Percentiles rank a stretch among this genome's conserved stretches.
These are phyloP conservation scores for Phaffia tasmanica DNA, from an alignment of 768 basidiomycete genomes.

Conservation along the genomic window DNA sequence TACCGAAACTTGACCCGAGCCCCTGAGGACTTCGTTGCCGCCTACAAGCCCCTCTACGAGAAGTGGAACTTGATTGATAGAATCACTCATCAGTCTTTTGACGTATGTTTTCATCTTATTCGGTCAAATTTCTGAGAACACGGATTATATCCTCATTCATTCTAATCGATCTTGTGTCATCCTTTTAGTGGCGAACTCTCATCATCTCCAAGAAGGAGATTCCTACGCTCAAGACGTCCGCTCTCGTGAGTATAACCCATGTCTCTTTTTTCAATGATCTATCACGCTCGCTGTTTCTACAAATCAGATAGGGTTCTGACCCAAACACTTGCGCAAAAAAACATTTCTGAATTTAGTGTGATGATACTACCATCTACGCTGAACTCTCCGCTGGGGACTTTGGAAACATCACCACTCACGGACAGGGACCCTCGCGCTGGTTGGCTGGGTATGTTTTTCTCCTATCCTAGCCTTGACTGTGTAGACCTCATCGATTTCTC, in stretches of 20 bases:
- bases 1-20: conserved; percentile 31
- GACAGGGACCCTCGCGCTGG: conserved; percentile 51
- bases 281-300: too few species aligned
- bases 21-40: conserved; percentile 33
- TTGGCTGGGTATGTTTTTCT: conserved; percentile 42
- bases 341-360: conserved; percentile 28
- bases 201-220: conserved; percentile 45
- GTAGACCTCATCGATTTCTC: background rate
- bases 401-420: conserved; percentile 34
- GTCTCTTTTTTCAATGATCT: conserved; percentile 33
- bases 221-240: conserved; percentile 49
- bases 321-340: too few species aligned
- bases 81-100: conserved; percentile 42
- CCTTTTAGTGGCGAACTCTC: conserved; percentile 60
- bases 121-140: background rate
- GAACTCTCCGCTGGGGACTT: conserved; percentile 12
- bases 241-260: conserved; percentile 45
- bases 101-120: conserved; percentile 3
- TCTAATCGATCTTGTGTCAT: background rate
- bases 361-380: conserved; percentile 30
- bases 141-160: too few species aligned
- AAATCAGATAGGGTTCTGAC: too few species aligned
- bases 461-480: background rate
- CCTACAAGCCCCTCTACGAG: conserved; percentile 19
- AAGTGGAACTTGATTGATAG: conserved; percentile 25